These are phyloP conservation scores for Lipomyces sp. DNA, from an alignment of 805 yeast species.

Conservation along the genomic window DNA sequence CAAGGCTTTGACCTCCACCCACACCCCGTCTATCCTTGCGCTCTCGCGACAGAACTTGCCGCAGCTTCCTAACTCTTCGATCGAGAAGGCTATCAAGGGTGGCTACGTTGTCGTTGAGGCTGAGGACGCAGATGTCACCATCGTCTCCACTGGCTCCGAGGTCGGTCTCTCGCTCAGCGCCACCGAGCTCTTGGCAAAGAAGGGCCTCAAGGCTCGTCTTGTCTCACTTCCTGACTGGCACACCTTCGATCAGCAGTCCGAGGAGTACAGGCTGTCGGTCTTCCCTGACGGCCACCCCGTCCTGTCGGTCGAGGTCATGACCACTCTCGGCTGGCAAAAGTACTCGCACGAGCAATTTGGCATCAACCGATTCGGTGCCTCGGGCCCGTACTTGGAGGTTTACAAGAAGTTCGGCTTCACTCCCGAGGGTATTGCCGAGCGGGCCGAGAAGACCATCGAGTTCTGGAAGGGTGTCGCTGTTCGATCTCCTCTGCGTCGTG, in stretches of 20 bases:
- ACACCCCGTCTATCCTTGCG: conserved; percentile 69
- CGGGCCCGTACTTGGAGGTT: conserved; percentile 81
- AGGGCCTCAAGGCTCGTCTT: conserved; percentile 72
- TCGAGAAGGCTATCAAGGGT: conserved; percentile 92
- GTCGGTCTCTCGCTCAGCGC: conserved; percentile 79
- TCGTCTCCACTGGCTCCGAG: conserved; percentile 94
- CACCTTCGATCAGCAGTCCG: conserved; percentile 77
- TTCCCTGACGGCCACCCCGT: conserved; percentile 95
- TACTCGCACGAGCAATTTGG: conserved; percentile 97
- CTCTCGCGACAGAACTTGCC: conserved; percentile 78
- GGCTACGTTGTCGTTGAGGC: conserved; percentile 73
- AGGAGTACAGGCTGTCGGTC: conserved; percentile 76
- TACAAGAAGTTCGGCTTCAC: conserved; percentile 87
- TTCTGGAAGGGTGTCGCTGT: conserved; percentile 73
- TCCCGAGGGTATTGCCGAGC: conserved; percentile 84
- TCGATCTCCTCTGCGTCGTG: conserved; percentile 72
- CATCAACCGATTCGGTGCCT: conserved; percentile 92
- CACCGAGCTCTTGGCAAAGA: conserved; percentile 62
- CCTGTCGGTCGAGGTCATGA: conserved; percentile 88
- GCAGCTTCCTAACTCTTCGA: conserved; percentile 86
- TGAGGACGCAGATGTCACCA: conserved; percentile 63
- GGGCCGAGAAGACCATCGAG: conserved; percentile 73
- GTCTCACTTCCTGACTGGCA: conserved; percentile 92
- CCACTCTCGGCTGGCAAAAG: conserved; percentile 88
- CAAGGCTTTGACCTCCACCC: conserved; percentile 53